These are phyloP conservation scores for Nothophaeocryptopus gaeumannii DNA, from an alignment of 2,329 filamentous ascomycete genomes.

Conservation along the genomic window DNA sequence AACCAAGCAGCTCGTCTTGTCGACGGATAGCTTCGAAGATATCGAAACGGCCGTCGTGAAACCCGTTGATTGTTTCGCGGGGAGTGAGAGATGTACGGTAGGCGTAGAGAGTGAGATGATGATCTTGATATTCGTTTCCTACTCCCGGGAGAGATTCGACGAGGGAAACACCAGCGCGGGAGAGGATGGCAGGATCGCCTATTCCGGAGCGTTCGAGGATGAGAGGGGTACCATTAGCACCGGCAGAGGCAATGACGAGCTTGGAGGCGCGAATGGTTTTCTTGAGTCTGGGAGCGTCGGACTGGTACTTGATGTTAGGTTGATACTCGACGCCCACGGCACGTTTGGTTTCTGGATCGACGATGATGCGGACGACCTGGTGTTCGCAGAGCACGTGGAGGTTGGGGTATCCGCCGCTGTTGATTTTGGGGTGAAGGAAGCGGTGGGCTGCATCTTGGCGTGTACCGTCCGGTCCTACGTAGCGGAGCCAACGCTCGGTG, in stretches of 20 bases:
- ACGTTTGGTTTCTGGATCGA: constrained; percentile 35
- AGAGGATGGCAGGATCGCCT: constrained; percentile 37
- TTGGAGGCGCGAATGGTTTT: constrained; percentile 50
- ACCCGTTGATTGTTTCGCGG: constrained; percentile 52
- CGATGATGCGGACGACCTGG: constrained; percentile 46
- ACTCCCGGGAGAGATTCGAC: constrained; percentile 10
- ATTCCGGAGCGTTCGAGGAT: constrained; percentile 62
- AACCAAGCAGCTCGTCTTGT: constrained; percentile 53
- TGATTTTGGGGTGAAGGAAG: constrained; percentile 55
- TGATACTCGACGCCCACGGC: constrained; percentile 60
- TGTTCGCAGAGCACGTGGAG: constrained; percentile 57
- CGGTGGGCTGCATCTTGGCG: constrained; percentile 58
- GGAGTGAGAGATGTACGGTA: constrained; percentile 49
- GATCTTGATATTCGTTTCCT: constrained; percentile 20
- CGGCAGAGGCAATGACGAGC: constrained; percentile 59
- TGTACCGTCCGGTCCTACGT: constrained; percentile 50
- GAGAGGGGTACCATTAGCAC: constrained; percentile 56
- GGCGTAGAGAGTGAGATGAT: constrained; percentile 49
- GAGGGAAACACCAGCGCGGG: constrained; percentile 30
- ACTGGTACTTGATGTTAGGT: constrained; percentile 35
- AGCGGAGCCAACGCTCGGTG: constrained; percentile 48
- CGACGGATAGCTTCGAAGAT: constrained; percentile 44
- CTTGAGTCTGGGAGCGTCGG: constrained; percentile 5
- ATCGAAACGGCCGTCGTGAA: constrained; percentile 49
- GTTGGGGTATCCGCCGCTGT: constrained; percentile 53